Conservation (phyloP, 768 basidiomycete species). For the Naganishia antarctica region DNA sequence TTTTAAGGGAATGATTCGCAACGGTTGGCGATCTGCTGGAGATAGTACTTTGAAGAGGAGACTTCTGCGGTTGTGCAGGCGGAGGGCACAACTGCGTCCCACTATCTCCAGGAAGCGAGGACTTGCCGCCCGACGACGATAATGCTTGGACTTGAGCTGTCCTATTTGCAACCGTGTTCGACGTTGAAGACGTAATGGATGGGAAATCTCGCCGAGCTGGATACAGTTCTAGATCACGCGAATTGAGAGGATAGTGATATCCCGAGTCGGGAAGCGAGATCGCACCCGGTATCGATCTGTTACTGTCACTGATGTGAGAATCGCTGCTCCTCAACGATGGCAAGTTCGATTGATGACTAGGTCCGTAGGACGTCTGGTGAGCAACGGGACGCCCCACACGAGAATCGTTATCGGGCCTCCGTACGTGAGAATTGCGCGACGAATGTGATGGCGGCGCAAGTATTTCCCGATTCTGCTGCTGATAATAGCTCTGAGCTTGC, state of each 20-base stretch:
- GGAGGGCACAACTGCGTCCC: neutral
- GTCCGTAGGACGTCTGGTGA: neutral
- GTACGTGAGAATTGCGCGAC: neutral
- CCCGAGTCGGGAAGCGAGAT: constrained; percentile 6
- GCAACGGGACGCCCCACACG: no score
- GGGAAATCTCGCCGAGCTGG: neutral
- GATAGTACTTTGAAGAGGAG: neutral
- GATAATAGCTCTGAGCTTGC: constrained; percentile 20
- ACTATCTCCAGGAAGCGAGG: neutral
- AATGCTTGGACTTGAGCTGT: neutral
- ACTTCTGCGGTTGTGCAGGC: neutral
- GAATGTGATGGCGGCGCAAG: constrained; percentile 9
- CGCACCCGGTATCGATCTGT: constrained; percentile 6
- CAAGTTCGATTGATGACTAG: neutral
- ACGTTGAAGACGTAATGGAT: no score
- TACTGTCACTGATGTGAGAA: constrained; percentile 14
- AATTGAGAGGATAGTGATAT: neutral
- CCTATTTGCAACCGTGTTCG: neutral
- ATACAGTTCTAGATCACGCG: neutral
- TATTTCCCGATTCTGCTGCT: constrained; percentile 11
- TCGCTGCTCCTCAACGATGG: constrained; percentile 6
- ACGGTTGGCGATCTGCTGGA: neutral
- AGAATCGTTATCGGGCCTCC: neutral
- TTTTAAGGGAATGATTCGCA: neutral
- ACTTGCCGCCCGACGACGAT: neutral